phyloP scores from a whole-genome alignment of 177 flowering plant species.

The Vitis hybrid region DNA sequence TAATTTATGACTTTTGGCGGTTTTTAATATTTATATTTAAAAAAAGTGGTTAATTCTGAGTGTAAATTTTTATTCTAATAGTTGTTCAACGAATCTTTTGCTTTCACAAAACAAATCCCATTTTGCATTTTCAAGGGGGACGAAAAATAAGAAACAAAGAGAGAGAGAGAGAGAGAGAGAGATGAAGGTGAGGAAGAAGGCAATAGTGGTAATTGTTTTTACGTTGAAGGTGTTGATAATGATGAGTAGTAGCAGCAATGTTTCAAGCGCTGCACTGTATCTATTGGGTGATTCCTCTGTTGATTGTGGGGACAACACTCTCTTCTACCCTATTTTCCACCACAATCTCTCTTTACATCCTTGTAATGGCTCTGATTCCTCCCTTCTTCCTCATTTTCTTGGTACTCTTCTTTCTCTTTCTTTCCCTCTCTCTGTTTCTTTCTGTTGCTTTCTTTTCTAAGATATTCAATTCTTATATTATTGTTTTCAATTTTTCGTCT shows the following conservation, averaged over 20 bases:
- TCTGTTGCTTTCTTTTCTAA: slow-evolving; percentile 2
- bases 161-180: too few relatives aligned
- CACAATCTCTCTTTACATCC: slow-evolving; percentile 42
- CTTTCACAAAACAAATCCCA: too few relatives aligned
- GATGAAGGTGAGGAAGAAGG: too few relatives aligned
- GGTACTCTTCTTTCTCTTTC: slow-evolving; percentile 35
- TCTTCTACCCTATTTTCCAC: slow-evolving; percentile 41
- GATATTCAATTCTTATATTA: neutral
- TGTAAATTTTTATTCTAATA: too few relatives aligned
- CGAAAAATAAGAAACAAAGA: too few relatives aligned
- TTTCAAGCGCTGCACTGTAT: slow-evolving; percentile 36
- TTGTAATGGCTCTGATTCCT: slow-evolving; percentile 43
- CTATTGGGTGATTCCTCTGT: slow-evolving; percentile 79
- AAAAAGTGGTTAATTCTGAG: too few relatives aligned
- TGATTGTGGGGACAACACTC: slow-evolving; percentile 60
- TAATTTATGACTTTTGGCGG: too few relatives aligned
- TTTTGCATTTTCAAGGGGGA: too few relatives aligned
- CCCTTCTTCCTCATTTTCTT: slow-evolving; percentile 60
- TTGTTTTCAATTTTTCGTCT: neutral
- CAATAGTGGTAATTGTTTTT: too few relatives aligned
- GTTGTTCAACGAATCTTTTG: too few relatives aligned
- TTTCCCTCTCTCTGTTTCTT: neutral
- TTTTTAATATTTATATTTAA: too few relatives aligned
- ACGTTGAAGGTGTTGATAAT: too few relatives aligned
- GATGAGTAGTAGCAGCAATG: neutral